A percentile compares a stretch with the other conserved stretches of the same genome.
Evolutionary conservation across 257 asterid species (phyloP).

Genomic region (Solanum infundibuliforme): DNA sequence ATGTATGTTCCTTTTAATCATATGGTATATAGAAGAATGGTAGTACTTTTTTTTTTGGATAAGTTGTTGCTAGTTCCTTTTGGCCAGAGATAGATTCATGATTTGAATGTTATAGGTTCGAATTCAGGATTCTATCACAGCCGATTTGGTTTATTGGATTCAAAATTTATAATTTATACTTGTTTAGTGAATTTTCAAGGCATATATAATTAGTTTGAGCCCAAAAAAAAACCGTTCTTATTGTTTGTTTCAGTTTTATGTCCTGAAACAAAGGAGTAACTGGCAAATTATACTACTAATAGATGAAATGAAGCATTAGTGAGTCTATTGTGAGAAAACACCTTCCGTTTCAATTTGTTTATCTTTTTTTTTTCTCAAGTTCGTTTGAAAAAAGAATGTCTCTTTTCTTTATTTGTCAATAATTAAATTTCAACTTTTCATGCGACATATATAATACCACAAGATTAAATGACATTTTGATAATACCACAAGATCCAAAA

Average conservation of each 20-base stretch:
- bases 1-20: neutral
- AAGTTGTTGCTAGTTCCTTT: neutral
- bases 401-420: neutral
- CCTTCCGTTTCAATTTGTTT: no score
- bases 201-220: neutral
- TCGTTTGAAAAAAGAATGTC: neutral
- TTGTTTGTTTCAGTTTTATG: neutral
- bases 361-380: no score
- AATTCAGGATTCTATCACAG: neutral
- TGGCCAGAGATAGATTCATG: neutral
- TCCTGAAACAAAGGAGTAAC: neutral
- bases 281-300: neutral
- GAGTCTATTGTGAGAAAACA: no score
- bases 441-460: no score
- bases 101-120: neutral
- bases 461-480: neutral
- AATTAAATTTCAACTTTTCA: no score
- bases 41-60: neutral
- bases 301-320: neutral
- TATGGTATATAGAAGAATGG: neutral
- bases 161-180: neutral
- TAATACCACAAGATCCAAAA: no score
- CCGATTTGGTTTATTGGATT: neutral
- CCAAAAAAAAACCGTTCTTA: neutral
- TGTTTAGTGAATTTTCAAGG: neutral